phyloP scores from a whole-genome alignment of 1,139 yeast genomes.

The Scheffersomyces insectosa region DNA sequence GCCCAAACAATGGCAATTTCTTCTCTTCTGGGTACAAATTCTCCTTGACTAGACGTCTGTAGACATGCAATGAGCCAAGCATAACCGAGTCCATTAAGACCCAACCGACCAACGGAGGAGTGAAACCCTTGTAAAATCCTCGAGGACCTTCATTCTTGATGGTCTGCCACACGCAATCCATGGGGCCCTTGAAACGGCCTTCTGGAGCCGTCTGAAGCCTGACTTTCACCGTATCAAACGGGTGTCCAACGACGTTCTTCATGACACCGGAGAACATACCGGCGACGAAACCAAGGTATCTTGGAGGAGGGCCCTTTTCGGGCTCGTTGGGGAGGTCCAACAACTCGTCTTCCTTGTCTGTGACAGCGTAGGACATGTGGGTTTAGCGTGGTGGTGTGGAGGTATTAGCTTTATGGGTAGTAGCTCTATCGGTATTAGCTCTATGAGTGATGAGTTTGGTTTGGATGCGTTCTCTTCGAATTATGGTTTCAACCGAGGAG shows the following conservation, averaged over 20 bases:
- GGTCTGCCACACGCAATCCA: constrained; percentile 78
- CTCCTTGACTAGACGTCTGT: constrained; percentile 66
- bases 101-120: constrained; percentile 94
- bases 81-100: constrained; percentile 87
- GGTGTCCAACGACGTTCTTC: constrained; percentile 89
- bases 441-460: too few species aligned
- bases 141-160: constrained; percentile 68
- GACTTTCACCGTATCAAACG: constrained; percentile 89
- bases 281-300: constrained; percentile 78
- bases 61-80: constrained; percentile 83
- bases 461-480: too few species aligned
- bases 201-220: constrained; percentile 76
- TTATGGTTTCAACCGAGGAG: too few species aligned
- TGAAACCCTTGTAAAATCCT: constrained; percentile 85
- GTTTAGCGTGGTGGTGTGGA: too few species aligned
- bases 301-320: constrained; percentile 41
- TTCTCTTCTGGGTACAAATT: constrained; percentile 56
- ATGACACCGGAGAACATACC: constrained; percentile 86
- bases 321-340: not conserved
- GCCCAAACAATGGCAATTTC: constrained; percentile 72
- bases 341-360: not conserved
- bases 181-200: constrained; percentile 76
- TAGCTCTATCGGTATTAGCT: not conserved
- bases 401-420: not conserved
- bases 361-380: constrained; percentile 1